Evolutionary conservation across 2,329 filamentous ascomycete species (phyloP).

Genomic region (Annulohypoxylon truncatum): DNA sequence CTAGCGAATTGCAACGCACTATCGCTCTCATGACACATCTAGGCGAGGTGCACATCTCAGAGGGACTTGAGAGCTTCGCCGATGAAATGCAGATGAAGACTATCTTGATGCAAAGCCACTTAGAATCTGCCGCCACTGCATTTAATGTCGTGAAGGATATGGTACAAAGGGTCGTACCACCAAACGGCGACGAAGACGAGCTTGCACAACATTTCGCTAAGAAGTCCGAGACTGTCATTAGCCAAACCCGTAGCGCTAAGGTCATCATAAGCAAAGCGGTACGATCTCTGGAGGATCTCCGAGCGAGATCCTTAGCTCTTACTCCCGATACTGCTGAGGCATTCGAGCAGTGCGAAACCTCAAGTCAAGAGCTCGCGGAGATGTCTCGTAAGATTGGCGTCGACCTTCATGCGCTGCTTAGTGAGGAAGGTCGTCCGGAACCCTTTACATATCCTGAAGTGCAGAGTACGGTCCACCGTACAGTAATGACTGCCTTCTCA

Average conservation of each 20-base stretch:
- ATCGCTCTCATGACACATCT: slow-evolving; percentile 90
- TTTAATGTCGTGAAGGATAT: slow-evolving; percentile 62
- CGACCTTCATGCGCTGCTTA: slow-evolving; percentile 73
- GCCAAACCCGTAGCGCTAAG: slow-evolving; percentile 83
- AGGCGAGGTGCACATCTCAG: slow-evolving; percentile 80
- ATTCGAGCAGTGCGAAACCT: slow-evolving; percentile 76
- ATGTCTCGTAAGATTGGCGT: slow-evolving; percentile 75
- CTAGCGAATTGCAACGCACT: slow-evolving; percentile 82
- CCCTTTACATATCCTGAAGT: slow-evolving; percentile 76
- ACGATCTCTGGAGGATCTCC: slow-evolving; percentile 80
- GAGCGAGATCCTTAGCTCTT: slow-evolving; percentile 78
- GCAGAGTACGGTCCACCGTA: slow-evolving; percentile 69
- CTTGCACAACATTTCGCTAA: slow-evolving; percentile 73
- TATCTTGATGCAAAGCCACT: slow-evolving; percentile 79
- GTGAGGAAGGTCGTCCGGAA: slow-evolving; percentile 77
- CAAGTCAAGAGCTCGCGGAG: slow-evolving; percentile 72
- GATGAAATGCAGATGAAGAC: slow-evolving; percentile 84
- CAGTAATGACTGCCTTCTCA: slow-evolving; percentile 63
- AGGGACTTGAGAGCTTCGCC: slow-evolving; percentile 77
- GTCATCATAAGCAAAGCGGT: slow-evolving; percentile 84
- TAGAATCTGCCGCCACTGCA: slow-evolving; percentile 80
- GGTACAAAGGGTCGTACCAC: slow-evolving; percentile 71
- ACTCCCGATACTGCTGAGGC: slow-evolving; percentile 72
- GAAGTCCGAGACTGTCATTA: slow-evolving; percentile 77
- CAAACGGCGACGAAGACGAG: slow-evolving; percentile 72